Evolutionary conservation across 805 yeast genomes (phyloP), one percentile per base, ranked within the genome.

Genomic region (Lachancea waltii): DNA sequence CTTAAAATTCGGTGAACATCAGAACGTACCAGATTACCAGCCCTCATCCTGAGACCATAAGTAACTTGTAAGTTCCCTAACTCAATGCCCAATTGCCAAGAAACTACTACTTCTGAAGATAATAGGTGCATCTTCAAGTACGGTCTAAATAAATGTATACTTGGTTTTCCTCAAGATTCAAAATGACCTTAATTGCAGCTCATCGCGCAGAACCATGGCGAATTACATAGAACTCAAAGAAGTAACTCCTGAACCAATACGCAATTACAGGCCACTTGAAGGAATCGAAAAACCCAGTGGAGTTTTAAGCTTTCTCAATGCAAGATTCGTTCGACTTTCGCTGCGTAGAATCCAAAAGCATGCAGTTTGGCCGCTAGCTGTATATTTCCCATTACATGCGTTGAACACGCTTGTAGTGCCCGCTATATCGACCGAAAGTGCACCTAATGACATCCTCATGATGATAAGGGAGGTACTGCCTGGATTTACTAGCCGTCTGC

Each of bases 391-490:
- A 4, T 25, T 54, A 5, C 59, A 54, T 38, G 54, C 51, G 6
- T 39, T 48, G 13, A 52, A 54, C 28, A 48, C 54, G 10, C 39
- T 52, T 8, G 17, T 52, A 9, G 38, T 42, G 4, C 57, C 56
- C 5, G 41, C 48, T 1, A 29, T 52, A 14, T 42, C 49, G 1
- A 48, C 55, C 15, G 42, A 29, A 5, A 38, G 46, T 4, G 48
- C 49, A 14, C 55, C 56, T 3, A 46, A 53, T 35, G 56, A 53
- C n/a, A 47, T 50, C 5, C 38, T 53, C 19, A 50, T 49, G 50
- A 53, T 51, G 56, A 35, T 51, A 4, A 40, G 55, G 25, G 56
- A 50, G 33, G 22, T 50, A 6, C 34, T 50, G 26, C 53, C 55
- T 14, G 41, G 49, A 5, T 42, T 44, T 24, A 50, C 51, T 3